Conservation (phyloP, 129 eudicot genomes). For the Dittrichia graveolens region DNA sequence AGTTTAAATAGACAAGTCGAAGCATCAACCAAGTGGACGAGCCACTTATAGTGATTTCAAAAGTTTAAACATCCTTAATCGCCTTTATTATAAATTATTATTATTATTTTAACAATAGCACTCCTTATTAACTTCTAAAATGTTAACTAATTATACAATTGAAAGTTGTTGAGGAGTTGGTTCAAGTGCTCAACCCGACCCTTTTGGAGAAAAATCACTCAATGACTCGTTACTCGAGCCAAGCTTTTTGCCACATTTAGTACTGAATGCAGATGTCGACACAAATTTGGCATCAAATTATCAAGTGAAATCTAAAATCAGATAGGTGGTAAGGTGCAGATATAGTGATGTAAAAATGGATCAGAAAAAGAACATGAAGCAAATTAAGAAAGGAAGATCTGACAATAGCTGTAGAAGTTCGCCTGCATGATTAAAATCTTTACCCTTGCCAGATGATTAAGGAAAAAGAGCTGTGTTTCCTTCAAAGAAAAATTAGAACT, state of each 20-base stretch:
- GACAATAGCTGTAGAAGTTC: not conserved
- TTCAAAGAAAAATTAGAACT: not conserved
- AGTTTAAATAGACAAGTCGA: not conserved
- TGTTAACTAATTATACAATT: too few species aligned
- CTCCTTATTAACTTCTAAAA: too few species aligned
- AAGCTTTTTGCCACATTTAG: not conserved
- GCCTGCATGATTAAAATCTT: not conserved
- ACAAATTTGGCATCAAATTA: not conserved
- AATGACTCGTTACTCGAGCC: not conserved
- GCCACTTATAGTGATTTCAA: too few species aligned
- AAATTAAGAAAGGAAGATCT: not conserved
- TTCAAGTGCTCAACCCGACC: too few species aligned
- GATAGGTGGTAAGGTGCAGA: not conserved
- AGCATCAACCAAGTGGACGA: not conserved
- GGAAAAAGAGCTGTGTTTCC: not conserved
- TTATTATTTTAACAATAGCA: too few species aligned
- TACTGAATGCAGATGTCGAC: not conserved
- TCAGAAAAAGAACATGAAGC: not conserved
- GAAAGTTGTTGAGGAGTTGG: too few species aligned
- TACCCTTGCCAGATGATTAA: not conserved
- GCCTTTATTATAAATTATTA: too few species aligned
- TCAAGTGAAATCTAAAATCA: not conserved
- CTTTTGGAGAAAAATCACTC: not conserved
- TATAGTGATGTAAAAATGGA: not conserved
- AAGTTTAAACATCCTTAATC: too few species aligned